Percentiles rank a stretch among this genome's conserved stretches.
Evolutionary conservation across 2,329 filamentous ascomycete species (phyloP).

Genomic region (Trichoderma gracile): DNA sequence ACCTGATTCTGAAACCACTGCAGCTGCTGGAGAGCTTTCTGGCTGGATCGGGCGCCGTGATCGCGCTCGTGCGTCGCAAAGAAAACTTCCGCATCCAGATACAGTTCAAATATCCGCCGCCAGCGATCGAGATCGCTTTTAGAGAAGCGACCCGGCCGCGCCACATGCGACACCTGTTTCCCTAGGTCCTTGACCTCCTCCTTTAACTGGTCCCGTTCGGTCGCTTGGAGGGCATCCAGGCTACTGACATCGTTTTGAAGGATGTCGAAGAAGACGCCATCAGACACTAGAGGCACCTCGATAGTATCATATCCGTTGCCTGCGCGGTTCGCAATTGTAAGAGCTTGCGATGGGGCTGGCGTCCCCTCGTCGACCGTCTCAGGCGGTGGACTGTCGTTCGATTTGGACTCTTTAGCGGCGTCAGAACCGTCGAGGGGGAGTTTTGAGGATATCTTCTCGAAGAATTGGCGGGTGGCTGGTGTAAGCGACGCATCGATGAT

Average conservation of each 20-base stretch:
- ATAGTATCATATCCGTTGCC: conserved; percentile 44
- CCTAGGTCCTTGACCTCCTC: conserved; percentile 65
- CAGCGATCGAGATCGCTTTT: conserved; percentile 71
- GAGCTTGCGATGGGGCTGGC: not conserved
- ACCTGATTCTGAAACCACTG: conserved; percentile 72
- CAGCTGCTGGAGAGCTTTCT: conserved; percentile 66
- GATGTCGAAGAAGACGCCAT: conserved; percentile 76
- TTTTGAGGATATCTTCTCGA: conserved; percentile 60
- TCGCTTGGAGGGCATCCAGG: conserved; percentile 66
- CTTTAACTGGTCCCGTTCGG: conserved; percentile 65
- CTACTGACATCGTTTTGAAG: conserved; percentile 70
- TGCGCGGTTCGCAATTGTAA: not conserved
- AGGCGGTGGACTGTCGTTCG: not conserved
- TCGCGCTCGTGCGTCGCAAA: conserved; percentile 75
- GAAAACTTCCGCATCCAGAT: conserved; percentile 77
- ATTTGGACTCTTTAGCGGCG: not conserved
- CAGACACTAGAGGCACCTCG: conserved; percentile 76
- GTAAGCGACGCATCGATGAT: conserved; percentile 69
- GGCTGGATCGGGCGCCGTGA: conserved; percentile 66
- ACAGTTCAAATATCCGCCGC: conserved; percentile 80
- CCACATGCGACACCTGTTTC: conserved; percentile 61
- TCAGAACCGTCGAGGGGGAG: conserved; percentile 33
- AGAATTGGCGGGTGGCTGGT: conserved; percentile 61
- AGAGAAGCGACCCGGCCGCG: conserved; percentile 62
- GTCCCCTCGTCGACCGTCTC: not conserved